Conservation (phyloP, 78 protist species). For the Dictyostelium discoideum region DNA sequence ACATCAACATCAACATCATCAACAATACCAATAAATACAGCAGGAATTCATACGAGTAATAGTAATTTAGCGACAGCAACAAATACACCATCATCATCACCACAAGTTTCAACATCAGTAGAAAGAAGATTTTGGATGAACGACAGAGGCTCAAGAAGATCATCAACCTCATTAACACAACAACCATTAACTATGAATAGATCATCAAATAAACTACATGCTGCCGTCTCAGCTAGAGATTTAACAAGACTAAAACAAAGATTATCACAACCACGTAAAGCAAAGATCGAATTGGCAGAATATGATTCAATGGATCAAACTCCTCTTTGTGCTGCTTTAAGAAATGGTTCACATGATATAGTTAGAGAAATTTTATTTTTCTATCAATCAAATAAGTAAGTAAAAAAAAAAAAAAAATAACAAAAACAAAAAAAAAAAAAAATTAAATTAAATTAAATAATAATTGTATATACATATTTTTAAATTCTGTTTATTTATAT, state of each 20-base stretch:
- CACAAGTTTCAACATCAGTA: constrained; percentile 34
- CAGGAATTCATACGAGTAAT: background rate
- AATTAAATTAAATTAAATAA: background rate
- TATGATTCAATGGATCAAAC: constrained; percentile 66
- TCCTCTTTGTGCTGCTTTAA: constrained; percentile 67
- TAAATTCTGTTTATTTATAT: background rate
- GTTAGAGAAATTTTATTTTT: constrained; percentile 51
- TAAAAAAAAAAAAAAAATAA: background rate
- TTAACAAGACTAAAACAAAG: constrained; percentile 14
- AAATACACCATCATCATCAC: background rate
- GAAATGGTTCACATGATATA: constrained; percentile 41
- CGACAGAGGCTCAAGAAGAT: constrained; percentile 43
- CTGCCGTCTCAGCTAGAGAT: constrained; percentile 31
- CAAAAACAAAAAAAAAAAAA: no score
- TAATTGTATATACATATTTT: background rate
- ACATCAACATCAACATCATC: background rate
- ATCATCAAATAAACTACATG: constrained; percentile 51
- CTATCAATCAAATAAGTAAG: constrained; percentile 58
- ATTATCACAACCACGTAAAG: constrained; percentile 37
- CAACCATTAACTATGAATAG: constrained; percentile 45
- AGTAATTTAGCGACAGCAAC: background rate
- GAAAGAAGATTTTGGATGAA: constrained; percentile 39
- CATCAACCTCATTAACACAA: constrained; percentile 43
- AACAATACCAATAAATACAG: background rate
- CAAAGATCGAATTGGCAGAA: constrained; percentile 22